Evolutionary conservation across 441 rosid genomes (phyloP).

Genomic region (Brassica hybrid): DNA sequence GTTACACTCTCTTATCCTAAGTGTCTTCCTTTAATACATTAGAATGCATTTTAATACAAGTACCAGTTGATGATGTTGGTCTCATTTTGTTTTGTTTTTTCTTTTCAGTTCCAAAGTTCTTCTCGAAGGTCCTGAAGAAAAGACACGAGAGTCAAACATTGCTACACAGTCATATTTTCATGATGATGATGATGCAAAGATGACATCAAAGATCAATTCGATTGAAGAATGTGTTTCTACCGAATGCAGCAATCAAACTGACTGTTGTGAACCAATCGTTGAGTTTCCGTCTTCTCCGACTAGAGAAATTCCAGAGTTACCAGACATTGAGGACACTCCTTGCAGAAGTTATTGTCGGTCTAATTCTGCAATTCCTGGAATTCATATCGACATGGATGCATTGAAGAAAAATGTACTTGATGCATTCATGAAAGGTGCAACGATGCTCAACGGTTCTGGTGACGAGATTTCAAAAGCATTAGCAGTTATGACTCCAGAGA

Average conservation of each 20-base stretch:
- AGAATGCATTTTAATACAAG: background rate
- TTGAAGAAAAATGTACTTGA: conserved; percentile 45
- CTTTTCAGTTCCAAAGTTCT: conserved; percentile 52
- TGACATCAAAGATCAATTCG: conserved; percentile 6
- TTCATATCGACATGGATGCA: conserved; percentile 45
- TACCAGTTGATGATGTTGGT: background rate
- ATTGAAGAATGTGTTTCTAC: conserved; percentile 39
- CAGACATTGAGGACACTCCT: conserved; percentile 42
- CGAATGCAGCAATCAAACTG: background rate
- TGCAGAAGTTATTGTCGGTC: conserved; percentile 11
- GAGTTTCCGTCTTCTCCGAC: conserved; percentile 37
- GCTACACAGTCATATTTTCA: background rate
- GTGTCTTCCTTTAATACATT: background rate
- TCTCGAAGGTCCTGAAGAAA: conserved; percentile 45
- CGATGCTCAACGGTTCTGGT: background rate
- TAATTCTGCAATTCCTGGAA: conserved; percentile 48
- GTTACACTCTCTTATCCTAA: conserved; percentile 33
- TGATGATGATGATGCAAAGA: background rate
- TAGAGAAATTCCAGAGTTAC: conserved; percentile 8
- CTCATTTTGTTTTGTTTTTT: background rate
- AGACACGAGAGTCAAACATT: background rate
- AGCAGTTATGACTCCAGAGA: conserved; percentile 47
- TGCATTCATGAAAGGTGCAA: background rate
- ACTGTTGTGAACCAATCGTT: conserved; percentile 40
- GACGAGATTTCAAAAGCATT: conserved; percentile 50